Conservation (phyloP, 139 green algal species). For the Haematococcus sp. region DNA sequence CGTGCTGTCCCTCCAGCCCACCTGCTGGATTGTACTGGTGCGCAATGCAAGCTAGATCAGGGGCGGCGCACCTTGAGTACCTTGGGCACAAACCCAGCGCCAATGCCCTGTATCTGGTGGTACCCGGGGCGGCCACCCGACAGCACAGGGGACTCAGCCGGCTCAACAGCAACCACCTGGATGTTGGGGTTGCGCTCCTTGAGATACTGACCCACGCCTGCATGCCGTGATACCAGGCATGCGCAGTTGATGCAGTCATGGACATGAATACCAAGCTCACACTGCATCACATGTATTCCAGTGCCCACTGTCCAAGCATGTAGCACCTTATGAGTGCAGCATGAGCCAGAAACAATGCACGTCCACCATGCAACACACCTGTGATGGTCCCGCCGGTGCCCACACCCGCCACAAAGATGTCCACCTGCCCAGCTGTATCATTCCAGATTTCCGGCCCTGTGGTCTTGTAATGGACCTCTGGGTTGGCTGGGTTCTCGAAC, state of each 20-base stretch:
- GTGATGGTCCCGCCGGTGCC: slow-evolving; percentile 98
- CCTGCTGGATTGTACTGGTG: no score
- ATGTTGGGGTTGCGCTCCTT: slow-evolving; percentile 82
- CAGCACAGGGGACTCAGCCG: slow-evolving; percentile 86
- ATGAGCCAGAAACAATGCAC: no score
- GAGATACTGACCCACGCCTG: slow-evolving; percentile 68
- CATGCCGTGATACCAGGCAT: not conserved
- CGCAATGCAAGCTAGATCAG: no score
- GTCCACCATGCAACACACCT: slow-evolving; percentile 31
- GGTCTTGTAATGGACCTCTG: slow-evolving; percentile 31
- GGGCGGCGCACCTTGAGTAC: slow-evolving; percentile 10
- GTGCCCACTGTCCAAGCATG: no score
- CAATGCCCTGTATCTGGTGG: slow-evolving; percentile 94
- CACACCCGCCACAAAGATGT: slow-evolving; percentile 93
- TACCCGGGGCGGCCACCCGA: slow-evolving; percentile 81
- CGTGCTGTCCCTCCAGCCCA: no score
- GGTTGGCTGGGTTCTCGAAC: slow-evolving; percentile 97
- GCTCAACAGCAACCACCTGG: slow-evolving; percentile 93
- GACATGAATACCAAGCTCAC: not conserved
- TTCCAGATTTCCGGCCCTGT: slow-evolving; percentile 89
- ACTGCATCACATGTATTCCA: not conserved
- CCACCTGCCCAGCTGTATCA: slow-evolving; percentile 78
- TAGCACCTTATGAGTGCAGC: no score
- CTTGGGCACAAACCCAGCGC: slow-evolving; percentile 74
- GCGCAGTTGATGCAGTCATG: not conserved